These are phyloP conservation scores for button mushroom (Agaricus bisporus) DNA, from an alignment of 768 basidiomycete genomes.

Conservation along the genomic window DNA sequence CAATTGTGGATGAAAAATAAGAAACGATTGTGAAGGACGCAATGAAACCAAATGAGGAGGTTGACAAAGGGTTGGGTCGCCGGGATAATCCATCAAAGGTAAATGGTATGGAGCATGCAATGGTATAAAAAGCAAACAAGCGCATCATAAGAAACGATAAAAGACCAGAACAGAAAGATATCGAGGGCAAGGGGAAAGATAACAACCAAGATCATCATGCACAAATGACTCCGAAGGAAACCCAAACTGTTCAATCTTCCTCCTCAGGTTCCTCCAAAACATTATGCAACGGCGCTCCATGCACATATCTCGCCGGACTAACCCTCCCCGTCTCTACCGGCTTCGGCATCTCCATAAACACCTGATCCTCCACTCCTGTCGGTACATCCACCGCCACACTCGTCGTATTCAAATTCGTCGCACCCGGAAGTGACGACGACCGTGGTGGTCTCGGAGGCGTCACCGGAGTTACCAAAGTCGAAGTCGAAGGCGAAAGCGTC, in stretches of 20 bases:
- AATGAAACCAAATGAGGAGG: too few relatives aligned
- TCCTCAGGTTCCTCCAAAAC: slow-evolving; percentile 82
- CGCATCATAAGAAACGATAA: too few relatives aligned
- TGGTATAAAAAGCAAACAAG: too few relatives aligned
- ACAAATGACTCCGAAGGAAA: too few relatives aligned
- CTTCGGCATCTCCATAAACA: not conserved
- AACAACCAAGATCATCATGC: too few relatives aligned
- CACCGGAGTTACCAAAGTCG: slow-evolving; percentile 16
- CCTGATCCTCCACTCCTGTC: not conserved
- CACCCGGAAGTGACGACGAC: slow-evolving; percentile 3
- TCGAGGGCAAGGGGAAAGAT: too few relatives aligned
- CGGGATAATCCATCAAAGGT: too few relatives aligned
- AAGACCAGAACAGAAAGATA: too few relatives aligned
- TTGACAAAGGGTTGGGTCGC: too few relatives aligned
- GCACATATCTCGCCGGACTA: slow-evolving; percentile 70
- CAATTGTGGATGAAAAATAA: too few relatives aligned
- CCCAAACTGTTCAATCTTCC: slow-evolving; percentile 23
- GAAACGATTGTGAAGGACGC: too few relatives aligned
- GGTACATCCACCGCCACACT: not conserved
- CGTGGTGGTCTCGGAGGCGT: slow-evolving; percentile 20
- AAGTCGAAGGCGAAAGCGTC: slow-evolving; percentile 18
- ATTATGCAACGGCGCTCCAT: slow-evolving; percentile 83
- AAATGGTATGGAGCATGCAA: too few relatives aligned
- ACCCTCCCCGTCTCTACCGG: slow-evolving; percentile 40
- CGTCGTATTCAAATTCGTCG: not conserved